Base-by-base conservation (phyloP, 2,329 filamentous ascomycete genomes). In the Venturiaceae sp. region DNA sequence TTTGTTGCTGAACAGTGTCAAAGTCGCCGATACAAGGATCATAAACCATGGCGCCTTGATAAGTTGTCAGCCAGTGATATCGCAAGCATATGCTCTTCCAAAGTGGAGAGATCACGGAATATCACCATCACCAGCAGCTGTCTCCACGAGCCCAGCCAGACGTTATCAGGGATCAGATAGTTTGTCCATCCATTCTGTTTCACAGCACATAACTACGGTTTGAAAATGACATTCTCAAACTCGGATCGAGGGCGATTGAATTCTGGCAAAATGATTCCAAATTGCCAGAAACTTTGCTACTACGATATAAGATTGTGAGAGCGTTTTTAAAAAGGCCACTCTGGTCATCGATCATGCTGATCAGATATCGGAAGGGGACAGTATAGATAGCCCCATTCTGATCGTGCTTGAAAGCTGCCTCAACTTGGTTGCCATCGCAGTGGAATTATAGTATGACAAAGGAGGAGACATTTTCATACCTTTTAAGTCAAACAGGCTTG, bases 1-100 rank as follows among this genome's bases (percentile, higher is more conserved):
- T 55, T 53, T 61, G 33, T 59, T 66, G 61, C 21, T 58, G 58
- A n/a, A 56, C 30, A n/a, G 46, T 55, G 21, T 60, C 60, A 30
- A 28, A 39, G 23, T 55, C 21, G 19, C 60, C 61, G 30, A 62
- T 62, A 41, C 53, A 57, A 3, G 61, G 61, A 41, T 62, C 60
- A 30, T 62, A 61, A 33, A 62, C 6, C 44, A 60, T 11, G 19
- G 55, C 41, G 6, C 58, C 58, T 34, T n/a, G 14, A 7, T 9
- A 14, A 6, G 28, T 14, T 16, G 13, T 53, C 30, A 32, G 50
- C 34, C 50, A 53, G 50, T 47, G 4, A 47, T 30, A 4, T 14
- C 14, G 28, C 13, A 30, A n/a, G 2, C 26, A 47, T 6, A 47
- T n/a, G n/a, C n/a, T n/a, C n/a, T n/a, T n/a, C n/a, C n/a, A n/a